phyloP scores from a whole-genome alignment of 2,329 filamentous ascomycete genomes.

The Lasiodiplodia gonubiensis region DNA sequence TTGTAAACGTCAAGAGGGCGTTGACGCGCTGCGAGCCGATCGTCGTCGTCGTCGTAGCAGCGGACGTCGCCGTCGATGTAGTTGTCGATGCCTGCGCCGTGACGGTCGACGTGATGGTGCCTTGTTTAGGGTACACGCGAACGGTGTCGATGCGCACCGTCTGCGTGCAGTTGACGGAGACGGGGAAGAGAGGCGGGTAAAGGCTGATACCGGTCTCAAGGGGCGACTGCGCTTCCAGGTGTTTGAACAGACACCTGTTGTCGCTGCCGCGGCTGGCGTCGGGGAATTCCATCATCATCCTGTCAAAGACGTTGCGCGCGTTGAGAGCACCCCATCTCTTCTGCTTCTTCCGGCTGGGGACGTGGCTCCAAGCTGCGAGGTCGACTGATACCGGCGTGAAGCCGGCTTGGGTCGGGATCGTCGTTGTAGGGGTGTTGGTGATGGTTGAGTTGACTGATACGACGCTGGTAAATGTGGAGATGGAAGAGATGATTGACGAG shows the following conservation, averaged over 20 bases:
- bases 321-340: background rate
- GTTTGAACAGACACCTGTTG: background rate
- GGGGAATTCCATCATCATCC: background rate
- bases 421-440: background rate
- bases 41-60: background rate
- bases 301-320: background rate
- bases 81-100: background rate
- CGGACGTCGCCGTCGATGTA: background rate
- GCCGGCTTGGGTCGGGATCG: background rate
- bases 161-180: background rate
- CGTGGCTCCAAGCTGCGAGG: background rate
- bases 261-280: background rate
- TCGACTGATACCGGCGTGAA: conserved; percentile 2
- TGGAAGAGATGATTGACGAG: background rate
- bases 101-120: background rate
- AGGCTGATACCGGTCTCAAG: background rate
- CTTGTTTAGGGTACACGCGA: background rate
- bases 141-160: background rate
- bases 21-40: background rate
- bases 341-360: conserved; percentile 1
- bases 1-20: background rate
- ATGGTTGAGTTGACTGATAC: background rate
- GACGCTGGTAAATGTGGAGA: background rate
- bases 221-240: background rate
- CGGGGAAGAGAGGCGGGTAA: background rate